These are phyloP conservation scores for Xylariaceae sp. DNA, from an alignment of 2,329 filamentous ascomycete species.

Conservation along the genomic window DNA sequence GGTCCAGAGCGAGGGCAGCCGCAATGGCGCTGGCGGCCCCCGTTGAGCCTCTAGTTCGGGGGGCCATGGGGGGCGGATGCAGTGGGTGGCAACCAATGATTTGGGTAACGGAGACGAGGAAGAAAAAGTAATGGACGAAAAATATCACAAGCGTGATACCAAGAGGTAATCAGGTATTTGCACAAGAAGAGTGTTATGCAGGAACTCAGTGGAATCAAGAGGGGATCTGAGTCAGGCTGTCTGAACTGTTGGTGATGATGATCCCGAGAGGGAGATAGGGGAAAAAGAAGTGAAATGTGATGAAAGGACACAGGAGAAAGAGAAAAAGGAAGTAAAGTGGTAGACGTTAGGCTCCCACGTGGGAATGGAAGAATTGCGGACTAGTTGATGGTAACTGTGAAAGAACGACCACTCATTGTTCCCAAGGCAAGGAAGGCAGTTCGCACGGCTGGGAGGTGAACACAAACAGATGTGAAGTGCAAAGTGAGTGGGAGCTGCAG, in stretches of 20 bases:
- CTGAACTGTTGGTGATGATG: background rate
- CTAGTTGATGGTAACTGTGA: background rate
- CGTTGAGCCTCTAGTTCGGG: conserved; percentile 13
- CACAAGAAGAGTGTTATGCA: background rate
- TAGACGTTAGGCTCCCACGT: no score
- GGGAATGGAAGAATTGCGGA: conserved; percentile 4
- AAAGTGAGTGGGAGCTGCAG: no score
- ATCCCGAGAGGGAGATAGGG: conserved; percentile 3
- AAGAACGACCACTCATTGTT: no score
- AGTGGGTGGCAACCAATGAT: background rate
- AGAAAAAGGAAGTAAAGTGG: conserved; percentile 4
- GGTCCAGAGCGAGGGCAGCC: background rate
- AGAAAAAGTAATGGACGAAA: background rate
- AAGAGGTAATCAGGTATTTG: background rate
- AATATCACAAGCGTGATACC: background rate
- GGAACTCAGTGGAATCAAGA: no score
- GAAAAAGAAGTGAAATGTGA: background rate
- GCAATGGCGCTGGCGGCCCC: conserved; percentile 6
- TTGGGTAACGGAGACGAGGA: background rate
- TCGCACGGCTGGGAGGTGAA: background rate
- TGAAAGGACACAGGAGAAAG: conserved; percentile 1
- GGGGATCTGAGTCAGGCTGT: no score
- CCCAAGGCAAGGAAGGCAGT: background rate
- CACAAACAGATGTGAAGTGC: background rate
- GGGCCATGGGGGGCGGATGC: no score